phyloP scores from a whole-genome alignment of 352 stramenopile species.

The Phytopythium litorale region DNA sequence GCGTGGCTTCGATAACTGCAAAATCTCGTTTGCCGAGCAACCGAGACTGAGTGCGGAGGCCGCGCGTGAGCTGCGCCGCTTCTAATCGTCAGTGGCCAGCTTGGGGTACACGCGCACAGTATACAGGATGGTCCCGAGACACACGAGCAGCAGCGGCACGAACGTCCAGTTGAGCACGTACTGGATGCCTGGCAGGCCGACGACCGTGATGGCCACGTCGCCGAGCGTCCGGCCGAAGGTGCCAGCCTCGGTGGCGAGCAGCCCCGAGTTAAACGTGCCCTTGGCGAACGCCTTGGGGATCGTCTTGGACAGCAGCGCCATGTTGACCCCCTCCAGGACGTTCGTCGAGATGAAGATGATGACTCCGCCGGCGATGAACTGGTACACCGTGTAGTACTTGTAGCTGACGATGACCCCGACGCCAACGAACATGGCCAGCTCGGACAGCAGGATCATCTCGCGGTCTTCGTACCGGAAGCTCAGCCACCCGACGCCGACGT shows the following conservation, averaged over 20 bases:
- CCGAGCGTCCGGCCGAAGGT: slow-evolving; percentile 87
- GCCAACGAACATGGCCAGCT: slow-evolving; percentile 87
- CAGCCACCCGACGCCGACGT: slow-evolving; percentile 87
- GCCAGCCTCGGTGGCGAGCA: slow-evolving; percentile 92
- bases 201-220: slow-evolving; percentile 82
- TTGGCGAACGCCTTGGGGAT: slow-evolving; percentile 91
- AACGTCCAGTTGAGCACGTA: slow-evolving; percentile 87
- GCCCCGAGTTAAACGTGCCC: slow-evolving; percentile 93
- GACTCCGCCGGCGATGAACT: slow-evolving; percentile 87
- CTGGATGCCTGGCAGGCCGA: slow-evolving; percentile 74
- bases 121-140: slow-evolving; percentile 58
- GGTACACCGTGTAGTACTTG: slow-evolving; percentile 69
- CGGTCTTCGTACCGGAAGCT: slow-evolving; percentile 90
- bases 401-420: slow-evolving; percentile 89
- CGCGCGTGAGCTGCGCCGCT: background rate
- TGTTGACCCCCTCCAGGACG: slow-evolving; percentile 92
- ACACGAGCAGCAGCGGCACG: slow-evolving; percentile 53
- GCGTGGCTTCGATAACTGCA: background rate
- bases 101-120: slow-evolving; percentile 68
- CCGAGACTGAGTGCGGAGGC: background rate
- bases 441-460: slow-evolving; percentile 87
- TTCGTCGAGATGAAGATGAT: slow-evolving; percentile 93
- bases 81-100: slow-evolving; percentile 54
- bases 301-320: slow-evolving; percentile 92
- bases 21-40: background rate